Percentiles rank a stretch among this genome's conserved stretches.
Conservation (phyloP, 371 early-diverging fungal genomes). For the Mucor lusitanicus region DNA sequence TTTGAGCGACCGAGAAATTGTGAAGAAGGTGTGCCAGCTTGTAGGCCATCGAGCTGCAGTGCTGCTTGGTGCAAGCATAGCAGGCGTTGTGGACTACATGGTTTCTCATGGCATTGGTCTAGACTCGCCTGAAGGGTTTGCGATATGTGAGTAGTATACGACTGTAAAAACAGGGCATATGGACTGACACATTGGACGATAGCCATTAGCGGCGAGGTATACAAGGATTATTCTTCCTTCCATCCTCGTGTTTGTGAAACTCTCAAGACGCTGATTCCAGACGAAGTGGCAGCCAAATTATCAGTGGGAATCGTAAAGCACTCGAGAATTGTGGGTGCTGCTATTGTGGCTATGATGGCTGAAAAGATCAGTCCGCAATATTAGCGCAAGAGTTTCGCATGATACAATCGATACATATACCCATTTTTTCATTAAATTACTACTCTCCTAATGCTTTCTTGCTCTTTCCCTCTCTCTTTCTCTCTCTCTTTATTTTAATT, state of each 20-base stretch:
- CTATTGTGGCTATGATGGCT: slow-evolving; percentile 59
- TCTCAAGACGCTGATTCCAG: slow-evolving; percentile 41
- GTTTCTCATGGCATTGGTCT: slow-evolving; percentile 34
- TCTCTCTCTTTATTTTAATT: background rate
- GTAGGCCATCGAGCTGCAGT: slow-evolving; percentile 47
- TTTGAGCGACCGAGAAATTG: slow-evolving; percentile 42
- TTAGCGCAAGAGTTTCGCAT: background rate
- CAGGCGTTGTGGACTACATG: slow-evolving; percentile 44
- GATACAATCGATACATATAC: background rate
- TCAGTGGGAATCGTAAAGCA: slow-evolving; percentile 50
- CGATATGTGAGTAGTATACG: slow-evolving; percentile 34
- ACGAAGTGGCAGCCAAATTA: slow-evolving; percentile 38
- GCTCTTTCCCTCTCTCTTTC: background rate
- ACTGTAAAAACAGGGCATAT: background rate
- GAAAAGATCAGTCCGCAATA: slow-evolving; percentile 23
- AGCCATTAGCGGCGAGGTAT: slow-evolving; percentile 53
- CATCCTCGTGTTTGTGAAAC: slow-evolving; percentile 52
- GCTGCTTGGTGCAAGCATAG: slow-evolving; percentile 45
- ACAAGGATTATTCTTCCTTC: slow-evolving; percentile 49
- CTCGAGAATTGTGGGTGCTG: slow-evolving; percentile 52
- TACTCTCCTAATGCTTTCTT: background rate
- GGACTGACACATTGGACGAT: background rate
- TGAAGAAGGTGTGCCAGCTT: slow-evolving; percentile 42
- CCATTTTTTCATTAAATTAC: background rate
- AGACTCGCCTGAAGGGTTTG: slow-evolving; percentile 35